Evolutionary conservation across 169 alveolate genomes (phyloP), one percentile per base, ranked within the genome.

Genomic region (Babesia ovata): DNA sequence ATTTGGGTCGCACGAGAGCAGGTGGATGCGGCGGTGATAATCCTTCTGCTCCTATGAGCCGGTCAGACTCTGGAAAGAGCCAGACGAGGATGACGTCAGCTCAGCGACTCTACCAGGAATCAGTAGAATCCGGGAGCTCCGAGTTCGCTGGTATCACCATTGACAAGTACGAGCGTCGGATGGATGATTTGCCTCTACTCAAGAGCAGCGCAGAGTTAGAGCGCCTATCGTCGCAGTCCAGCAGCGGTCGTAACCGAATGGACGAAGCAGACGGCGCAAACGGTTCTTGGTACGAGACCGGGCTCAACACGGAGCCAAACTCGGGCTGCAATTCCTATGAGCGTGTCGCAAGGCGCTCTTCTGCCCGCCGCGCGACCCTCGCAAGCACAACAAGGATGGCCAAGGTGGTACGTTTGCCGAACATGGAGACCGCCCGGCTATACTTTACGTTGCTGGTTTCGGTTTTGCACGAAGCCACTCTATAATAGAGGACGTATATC

Each of bases 331-430:
- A 11, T 17, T 21, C 53, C 16, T 26, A 13, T 13, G 69, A 59
- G 24, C 39, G 53, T 59, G 28, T 12, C 46, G 14, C 69, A 4
- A 49, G 53, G 16, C 46, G 39, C 49, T 12, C 36, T 17, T 26
- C 53, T 33, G 54, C 54, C 70, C 29, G 24, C 42, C 65, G 14
- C 21, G 56, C 9, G 36, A 50, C 24, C 19, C 14, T 28, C 11
- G 19, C 4, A 12, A 12, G 26, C n/a, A 21, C 66, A 0, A 44
- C 36, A 19, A 57, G 22, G 61, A 8, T 26, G 12, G 86, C 79
- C 8, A 84, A 79, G 36, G 75, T 79, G 16, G 71, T 79, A 2
- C 63, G 77, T 22, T 65, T 79, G 70, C 87, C 87, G n/a, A 71
- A 57, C 57, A n/a, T 71, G 69, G 87, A 71, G 46, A 69, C 71